A percentile compares a stretch with the other conserved stretches of the same genome.
These are phyloP conservation scores for Catunica adiposa DNA, from an alignment of 2,329 filamentous ascomycete species.

Conservation along the genomic window DNA sequence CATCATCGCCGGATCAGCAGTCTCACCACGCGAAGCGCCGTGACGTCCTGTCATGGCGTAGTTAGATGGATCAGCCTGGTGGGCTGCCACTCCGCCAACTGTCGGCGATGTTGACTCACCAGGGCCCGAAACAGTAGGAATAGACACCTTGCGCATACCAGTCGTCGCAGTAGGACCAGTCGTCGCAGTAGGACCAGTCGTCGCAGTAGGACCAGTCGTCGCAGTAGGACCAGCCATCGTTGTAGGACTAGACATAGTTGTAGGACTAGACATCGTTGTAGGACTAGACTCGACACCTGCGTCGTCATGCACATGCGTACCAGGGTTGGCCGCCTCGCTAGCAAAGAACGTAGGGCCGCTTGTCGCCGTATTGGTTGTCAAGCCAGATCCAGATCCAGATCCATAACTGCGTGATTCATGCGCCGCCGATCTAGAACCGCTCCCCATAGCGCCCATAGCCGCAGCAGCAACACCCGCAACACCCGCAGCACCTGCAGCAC, in stretches of 20 bases:
- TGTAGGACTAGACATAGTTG: too few species aligned
- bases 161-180: conserved; percentile 9
- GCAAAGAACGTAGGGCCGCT: conserved; percentile 10
- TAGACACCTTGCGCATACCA: conserved; percentile 5
- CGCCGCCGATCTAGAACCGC: neutral
- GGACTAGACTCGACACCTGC: neutral
- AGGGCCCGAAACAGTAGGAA: conserved; percentile 7
- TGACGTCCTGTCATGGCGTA: conserved; percentile 6
- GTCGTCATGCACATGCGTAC: neutral
- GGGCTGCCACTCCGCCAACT: neutral
- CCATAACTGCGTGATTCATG: neutral
- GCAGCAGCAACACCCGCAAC: neutral
- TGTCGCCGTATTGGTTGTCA: neutral
- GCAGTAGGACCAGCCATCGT: conserved; percentile 1
- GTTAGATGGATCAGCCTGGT: neutral
- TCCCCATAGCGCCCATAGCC: neutral
- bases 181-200: conserved; percentile 7
- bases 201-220: conserved; percentile 7
- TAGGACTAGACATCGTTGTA: too few species aligned
- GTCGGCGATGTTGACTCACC: neutral
- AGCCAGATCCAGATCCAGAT: neutral
- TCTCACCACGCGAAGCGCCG: neutral
- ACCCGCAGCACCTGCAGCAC: neutral
- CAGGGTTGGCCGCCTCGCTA: conserved; percentile 4
- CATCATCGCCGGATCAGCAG: conserved; percentile 6